Evolutionary conservation across 352 stramenopile species (phyloP), one percentile per base, ranked within the genome.

Genomic region (Pythium folliculosum): DNA sequence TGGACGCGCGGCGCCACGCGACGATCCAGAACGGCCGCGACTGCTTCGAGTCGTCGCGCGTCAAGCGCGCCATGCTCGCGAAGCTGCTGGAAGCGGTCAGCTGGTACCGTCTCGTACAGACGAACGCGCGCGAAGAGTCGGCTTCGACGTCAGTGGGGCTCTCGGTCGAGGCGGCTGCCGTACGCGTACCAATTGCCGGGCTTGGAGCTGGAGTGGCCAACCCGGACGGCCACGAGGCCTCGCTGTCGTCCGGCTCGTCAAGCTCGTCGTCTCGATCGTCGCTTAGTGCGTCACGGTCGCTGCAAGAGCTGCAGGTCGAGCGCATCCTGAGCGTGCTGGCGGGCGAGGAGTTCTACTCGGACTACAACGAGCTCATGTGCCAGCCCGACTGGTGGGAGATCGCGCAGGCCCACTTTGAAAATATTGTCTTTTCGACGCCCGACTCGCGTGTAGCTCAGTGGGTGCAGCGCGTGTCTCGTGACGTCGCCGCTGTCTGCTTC

Each of bases 351-450:
- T 94, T 94, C 52, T 94, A 93, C 59, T 89, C 84, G 3, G 87
- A 92, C 56, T 94, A 88, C 38, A 90, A 80, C 58, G 80, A 93
- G 63, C 63, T 90, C 16, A 95, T 95, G 85, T 90, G 80, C 45
- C 69, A 75, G 61, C 57, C 79, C 13, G 81, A 94, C 40, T 95
- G 87, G 87, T 94, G 87, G 87, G 84, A 89, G 38, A 83, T 93
- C 52, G 85, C 86, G 0, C 87, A 94, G 69, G 87, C 87, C 13
- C 84, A 95, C 57, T 95, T 95, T 67, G 87, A 95, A 65, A 95
- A 93, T 52, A 69, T 95, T 16, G 78, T 95, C 8, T 94, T 95
- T 45, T 84, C 85, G 40, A 76, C 73, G 13, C 68, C 77, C 9
- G 84, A 91, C 21, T 89, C 81, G 17, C 79, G 85, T 9, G 80